These are phyloP conservation scores for Tylopilus sp. DNA, from an alignment of 1,284 basidiomycete genomes.

Conservation along the genomic window DNA sequence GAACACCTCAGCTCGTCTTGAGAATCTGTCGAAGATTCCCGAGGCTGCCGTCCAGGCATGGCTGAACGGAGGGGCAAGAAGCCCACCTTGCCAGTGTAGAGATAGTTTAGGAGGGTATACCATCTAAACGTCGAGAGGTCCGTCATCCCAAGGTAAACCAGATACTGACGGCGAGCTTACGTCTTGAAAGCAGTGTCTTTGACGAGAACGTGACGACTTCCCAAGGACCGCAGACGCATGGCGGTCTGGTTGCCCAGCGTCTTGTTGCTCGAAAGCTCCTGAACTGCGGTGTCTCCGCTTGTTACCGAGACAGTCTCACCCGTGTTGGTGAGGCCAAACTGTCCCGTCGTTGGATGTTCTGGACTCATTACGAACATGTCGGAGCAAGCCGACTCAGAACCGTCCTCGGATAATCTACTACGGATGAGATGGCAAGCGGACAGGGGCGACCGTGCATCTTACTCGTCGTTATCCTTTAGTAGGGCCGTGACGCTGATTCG, in stretches of 20 bases:
- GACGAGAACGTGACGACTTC: slow-evolving; percentile 22
- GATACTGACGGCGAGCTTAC: slow-evolving; percentile 8
- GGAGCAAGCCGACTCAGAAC: slow-evolving; percentile 12
- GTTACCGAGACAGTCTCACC: neutral
- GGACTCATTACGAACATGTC: slow-evolving; percentile 21
- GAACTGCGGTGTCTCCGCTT: slow-evolving; percentile 2
- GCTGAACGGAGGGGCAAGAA: slow-evolving; percentile 27
- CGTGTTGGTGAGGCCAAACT: neutral
- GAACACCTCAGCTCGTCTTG: slow-evolving; percentile 20
- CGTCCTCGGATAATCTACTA: neutral
- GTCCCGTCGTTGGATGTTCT: slow-evolving; percentile 2
- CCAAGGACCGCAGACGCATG: slow-evolving; percentile 7
- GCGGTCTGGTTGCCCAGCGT: neutral
- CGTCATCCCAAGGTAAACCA: neutral
- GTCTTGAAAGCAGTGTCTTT: slow-evolving; percentile 31
- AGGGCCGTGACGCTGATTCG: neutral
- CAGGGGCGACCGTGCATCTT: neutral
- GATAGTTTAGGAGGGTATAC: slow-evolving; percentile 27
- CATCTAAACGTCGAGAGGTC: slow-evolving; percentile 17
- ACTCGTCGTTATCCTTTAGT: slow-evolving; percentile 13
- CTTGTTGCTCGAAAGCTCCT: neutral
- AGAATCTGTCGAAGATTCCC: neutral
- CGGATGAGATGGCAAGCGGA: neutral
- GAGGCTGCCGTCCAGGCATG: neutral
- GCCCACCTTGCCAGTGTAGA: slow-evolving; percentile 22